These are phyloP conservation scores for Saksenaea oblongispora DNA, from an alignment of 371 early-diverging fungal genomes.

Conservation along the genomic window DNA sequence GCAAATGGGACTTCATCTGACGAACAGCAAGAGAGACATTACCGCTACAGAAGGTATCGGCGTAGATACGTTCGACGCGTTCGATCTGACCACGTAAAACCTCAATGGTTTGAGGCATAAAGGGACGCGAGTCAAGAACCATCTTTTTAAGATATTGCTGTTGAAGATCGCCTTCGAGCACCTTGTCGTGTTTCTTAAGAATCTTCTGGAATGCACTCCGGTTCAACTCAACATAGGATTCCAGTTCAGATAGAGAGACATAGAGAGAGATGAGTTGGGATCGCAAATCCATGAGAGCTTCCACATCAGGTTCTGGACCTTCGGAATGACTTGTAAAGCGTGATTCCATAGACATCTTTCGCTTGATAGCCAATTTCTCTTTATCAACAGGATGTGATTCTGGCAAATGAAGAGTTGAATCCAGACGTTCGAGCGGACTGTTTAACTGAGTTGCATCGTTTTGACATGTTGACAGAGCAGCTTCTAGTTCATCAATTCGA, in stretches of 20 bases:
- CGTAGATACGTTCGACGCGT: constrained; percentile 63
- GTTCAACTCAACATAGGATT: constrained; percentile 90
- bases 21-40: constrained; percentile 54
- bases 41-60: constrained; percentile 61
- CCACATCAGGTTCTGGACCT: constrained; percentile 29
- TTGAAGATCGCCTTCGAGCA: constrained; percentile 53
- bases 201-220: constrained; percentile 94
- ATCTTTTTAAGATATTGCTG: constrained; percentile 60
- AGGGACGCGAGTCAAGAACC: constrained; percentile 62
- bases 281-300: constrained; percentile 26
- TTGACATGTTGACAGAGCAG: constrained; percentile 13
- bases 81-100: constrained; percentile 53
- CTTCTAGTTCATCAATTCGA: constrained; percentile 25
- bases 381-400: constrained; percentile 2
- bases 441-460: constrained; percentile 9
- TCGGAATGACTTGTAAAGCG: constrained; percentile 16
- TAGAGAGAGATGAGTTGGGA: constrained; percentile 63
- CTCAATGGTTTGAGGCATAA: constrained; percentile 54
- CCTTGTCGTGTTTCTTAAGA: constrained; percentile 97
- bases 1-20: constrained; percentile 66
- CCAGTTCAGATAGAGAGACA: constrained; percentile 80
- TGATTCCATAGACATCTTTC: constrained; percentile 16
- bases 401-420: constrained; percentile 14
- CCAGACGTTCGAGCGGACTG: constrained; percentile 17
- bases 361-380: constrained; percentile 16